A percentile compares a stretch with the other conserved stretches of the same genome.
Conservation (phyloP, 257 asterid species). For the Salvia miltiorrhiza region DNA sequence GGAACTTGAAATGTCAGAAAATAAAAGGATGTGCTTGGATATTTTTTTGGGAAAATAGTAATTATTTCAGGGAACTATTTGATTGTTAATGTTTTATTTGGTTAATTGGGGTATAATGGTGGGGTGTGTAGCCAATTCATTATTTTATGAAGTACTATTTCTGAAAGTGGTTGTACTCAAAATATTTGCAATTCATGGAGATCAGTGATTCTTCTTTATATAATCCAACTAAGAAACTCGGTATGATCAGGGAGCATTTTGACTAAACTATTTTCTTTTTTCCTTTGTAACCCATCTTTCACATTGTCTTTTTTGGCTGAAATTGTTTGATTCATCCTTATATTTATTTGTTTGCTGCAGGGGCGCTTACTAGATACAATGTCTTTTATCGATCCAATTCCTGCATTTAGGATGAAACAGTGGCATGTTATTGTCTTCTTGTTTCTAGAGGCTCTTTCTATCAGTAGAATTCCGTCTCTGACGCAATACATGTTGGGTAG, state of each 20-base stretch:
- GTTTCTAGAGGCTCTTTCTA: constrained; percentile 90
- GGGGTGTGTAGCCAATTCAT: neutral
- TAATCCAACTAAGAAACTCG: constrained; percentile 3
- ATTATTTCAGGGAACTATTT: neutral
- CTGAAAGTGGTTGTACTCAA: neutral
- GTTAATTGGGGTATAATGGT: neutral
- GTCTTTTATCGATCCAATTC: constrained; percentile 83
- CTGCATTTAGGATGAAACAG: constrained; percentile 77
- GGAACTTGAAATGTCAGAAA: neutral
- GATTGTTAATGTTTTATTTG: neutral
- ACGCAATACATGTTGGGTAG: constrained; percentile 47
- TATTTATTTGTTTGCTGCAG: constrained; percentile 42
- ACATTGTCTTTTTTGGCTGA: constrained; percentile 1
- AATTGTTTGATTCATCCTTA: neutral
- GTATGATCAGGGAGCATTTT: neutral
- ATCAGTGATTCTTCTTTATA: neutral
- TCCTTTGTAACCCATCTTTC: neutral
- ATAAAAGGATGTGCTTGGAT: neutral
- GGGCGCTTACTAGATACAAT: constrained; percentile 68
- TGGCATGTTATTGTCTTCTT: constrained; percentile 73
- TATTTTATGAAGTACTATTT: neutral
- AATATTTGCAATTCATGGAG: constrained; percentile 3
- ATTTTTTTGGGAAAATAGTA: neutral
- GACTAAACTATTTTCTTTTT: neutral
- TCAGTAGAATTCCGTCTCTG: constrained; percentile 66